Conservation (phyloP, 2,329 filamentous ascomycete genomes). For the Alternaria ventricosa region DNA sequence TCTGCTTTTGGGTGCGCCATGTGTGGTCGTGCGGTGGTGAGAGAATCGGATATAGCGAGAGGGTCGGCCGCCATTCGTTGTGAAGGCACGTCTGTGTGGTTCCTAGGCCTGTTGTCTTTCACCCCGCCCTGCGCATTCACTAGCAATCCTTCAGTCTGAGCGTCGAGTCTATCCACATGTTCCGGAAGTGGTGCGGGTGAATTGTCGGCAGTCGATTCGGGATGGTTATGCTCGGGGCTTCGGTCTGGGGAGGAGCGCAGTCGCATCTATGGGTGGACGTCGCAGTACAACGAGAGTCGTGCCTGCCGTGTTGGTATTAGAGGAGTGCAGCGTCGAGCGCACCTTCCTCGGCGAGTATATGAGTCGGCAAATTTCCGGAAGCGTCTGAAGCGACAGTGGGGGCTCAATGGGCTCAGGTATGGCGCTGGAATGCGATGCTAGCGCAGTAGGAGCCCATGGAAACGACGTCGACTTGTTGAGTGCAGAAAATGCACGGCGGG, state of each 20-base stretch:
- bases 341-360: conserved; percentile 2
- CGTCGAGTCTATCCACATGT: conserved; percentile 21
- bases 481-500: conserved; percentile 9
- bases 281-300: background rate
- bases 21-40: conserved; percentile 2
- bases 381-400: conserved; percentile 13
- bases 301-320: background rate
- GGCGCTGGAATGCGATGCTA: background rate
- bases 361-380: background rate
- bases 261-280: conserved; percentile 13
- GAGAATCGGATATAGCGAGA: conserved; percentile 14
- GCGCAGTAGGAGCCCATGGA: conserved; percentile 2
- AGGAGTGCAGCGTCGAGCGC: conserved; percentile 1
- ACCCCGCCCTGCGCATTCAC: conserved; percentile 12
- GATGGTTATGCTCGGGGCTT: conserved; percentile 13
- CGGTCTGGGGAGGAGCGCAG: conserved; percentile 8
- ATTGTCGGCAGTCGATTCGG: conserved; percentile 11
- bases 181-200: conserved; percentile 11
- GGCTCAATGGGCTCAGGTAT: background rate
- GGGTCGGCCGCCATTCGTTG: conserved; percentile 17
- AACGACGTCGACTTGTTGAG: background rate
- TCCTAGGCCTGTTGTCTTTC: conserved; percentile 1
- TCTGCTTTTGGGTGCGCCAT: conserved; percentile 27
- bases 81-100: conserved; percentile 8
- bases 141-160: conserved; percentile 12